Evolutionary conservation across 164 flowering plant genomes (phyloP).

Genomic region (Cinnamomum chago): DNA sequence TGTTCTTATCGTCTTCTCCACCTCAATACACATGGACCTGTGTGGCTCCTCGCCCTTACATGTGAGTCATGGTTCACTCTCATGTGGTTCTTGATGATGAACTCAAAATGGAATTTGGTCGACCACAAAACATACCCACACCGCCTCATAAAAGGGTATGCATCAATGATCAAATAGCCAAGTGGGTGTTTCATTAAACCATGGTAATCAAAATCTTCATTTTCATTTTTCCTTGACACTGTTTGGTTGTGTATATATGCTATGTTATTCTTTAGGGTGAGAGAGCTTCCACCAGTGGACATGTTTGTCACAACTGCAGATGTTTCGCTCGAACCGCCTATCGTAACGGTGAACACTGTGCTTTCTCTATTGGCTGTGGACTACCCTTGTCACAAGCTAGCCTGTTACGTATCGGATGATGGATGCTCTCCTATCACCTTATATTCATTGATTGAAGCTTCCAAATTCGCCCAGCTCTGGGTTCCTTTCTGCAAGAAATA

Average conservation of each 20-base stretch:
- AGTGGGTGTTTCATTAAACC: background rate
- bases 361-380: slow-evolving; percentile 58
- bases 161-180: background rate
- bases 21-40: slow-evolving; percentile 19
- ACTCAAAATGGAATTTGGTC: slow-evolving; percentile 41
- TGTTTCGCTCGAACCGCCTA: slow-evolving; percentile 53
- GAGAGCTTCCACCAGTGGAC: slow-evolving; percentile 61
- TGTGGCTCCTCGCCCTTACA: slow-evolving; percentile 42
- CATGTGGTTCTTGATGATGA: slow-evolving; percentile 33
- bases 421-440: slow-evolving; percentile 52
- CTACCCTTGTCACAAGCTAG: slow-evolving; percentile 55
- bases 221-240: background rate
- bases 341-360: slow-evolving; percentile 55
- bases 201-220: background rate
- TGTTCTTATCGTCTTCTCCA: slow-evolving; percentile 34
- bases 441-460: slow-evolving; percentile 46
- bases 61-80: slow-evolving; percentile 60
- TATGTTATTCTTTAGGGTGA: slow-evolving; percentile 6
- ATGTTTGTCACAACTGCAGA: slow-evolving; percentile 76
- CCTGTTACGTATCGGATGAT: slow-evolving; percentile 69
- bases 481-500: slow-evolving; percentile 68
- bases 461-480: slow-evolving; percentile 52
- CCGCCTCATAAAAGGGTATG: slow-evolving; percentile 34
- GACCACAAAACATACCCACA: slow-evolving; percentile 37
- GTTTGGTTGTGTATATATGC: background rate